Base-by-base conservation (phyloP, 768 basidiomycete genomes). In the Mycena sanguinolenta region DNA sequence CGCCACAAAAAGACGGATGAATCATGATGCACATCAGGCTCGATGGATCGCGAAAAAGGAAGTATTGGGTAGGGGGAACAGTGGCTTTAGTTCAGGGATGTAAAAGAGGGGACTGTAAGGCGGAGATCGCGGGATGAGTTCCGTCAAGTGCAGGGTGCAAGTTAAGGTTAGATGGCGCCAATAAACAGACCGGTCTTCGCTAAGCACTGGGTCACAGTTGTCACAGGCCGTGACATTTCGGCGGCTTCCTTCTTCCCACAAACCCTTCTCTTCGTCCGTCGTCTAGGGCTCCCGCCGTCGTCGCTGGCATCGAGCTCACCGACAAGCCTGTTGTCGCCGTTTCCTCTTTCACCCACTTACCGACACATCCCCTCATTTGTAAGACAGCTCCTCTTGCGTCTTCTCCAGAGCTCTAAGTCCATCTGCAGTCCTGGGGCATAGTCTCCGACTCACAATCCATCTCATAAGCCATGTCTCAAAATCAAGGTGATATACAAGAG, bases 401-500 rank as follows among this genome's bases (percentile, higher is more conserved):
- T 57, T 50, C 42, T 21, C 46, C 59, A 50, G n/a, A n/a, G 70
- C 61, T 42, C 63, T 64, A 27, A 42, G 34, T 42, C 25, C 50
- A 46, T 32, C 58, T 55, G 23, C 55, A 67, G 59, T 54, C 44
- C 38, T 38, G 21, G 58, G 70, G 65, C 65, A 38, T 38, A 42
- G 19, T 72, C 52, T 58, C 32, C 60, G 36, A 39, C 55, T 61
- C 59, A 42, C 63, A 67, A 27, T 44, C 38, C 59, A 65, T 44
- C 59, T 59, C 67, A 39, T 50, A 72, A 76, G 78, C 71, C 75
- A 95, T 94, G 93, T 91, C 93, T 77, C 92, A 93, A 86, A 86
- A 86, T 67, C 92, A 91, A 82, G 89, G 90, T 80, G 94, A 95
- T 79, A 94, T 95, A 76, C 94, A 95, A 80, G 94, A 95, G 84